These are phyloP conservation scores for Acanthochlamys bracteata DNA, from an alignment of 106 monocot species.

Conservation along the genomic window DNA sequence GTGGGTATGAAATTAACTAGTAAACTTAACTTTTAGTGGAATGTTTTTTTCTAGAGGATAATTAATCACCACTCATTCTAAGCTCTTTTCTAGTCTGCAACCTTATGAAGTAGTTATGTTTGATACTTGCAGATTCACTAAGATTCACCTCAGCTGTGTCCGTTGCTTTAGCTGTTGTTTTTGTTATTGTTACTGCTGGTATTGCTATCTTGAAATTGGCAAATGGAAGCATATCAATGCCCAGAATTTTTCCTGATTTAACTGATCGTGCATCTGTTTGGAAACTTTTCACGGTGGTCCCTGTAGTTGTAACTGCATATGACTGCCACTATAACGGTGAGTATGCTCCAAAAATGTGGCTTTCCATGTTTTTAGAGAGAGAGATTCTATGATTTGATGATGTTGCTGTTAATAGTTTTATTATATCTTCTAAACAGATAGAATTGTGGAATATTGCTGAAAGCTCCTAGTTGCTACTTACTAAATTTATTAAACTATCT, in stretches of 20 bases:
- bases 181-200: constrained; percentile 64
- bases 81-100: not conserved
- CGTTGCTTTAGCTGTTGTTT: constrained; percentile 63
- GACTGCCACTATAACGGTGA: constrained; percentile 78
- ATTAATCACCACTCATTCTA: not conserved
- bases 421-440: too few relatives aligned
- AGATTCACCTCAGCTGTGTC: constrained; percentile 62
- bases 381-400: not conserved
- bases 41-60: not conserved
- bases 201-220: constrained; percentile 59
- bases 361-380: too few relatives aligned
- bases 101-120: not conserved
- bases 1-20: constrained; percentile 26
- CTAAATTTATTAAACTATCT: too few relatives aligned
- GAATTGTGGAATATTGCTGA: too few relatives aligned
- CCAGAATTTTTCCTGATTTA: constrained; percentile 47
- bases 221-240: constrained; percentile 42
- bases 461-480: too few relatives aligned
- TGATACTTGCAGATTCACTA: constrained; percentile 50
- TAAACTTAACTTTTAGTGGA: not conserved
- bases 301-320: constrained; percentile 60
- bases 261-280: constrained; percentile 38
- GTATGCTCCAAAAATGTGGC: not conserved
- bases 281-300: constrained; percentile 66
- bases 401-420: not conserved